phyloP scores from a whole-genome alignment of 257 asterid species.

The Orobanche coerulescens region DNA sequence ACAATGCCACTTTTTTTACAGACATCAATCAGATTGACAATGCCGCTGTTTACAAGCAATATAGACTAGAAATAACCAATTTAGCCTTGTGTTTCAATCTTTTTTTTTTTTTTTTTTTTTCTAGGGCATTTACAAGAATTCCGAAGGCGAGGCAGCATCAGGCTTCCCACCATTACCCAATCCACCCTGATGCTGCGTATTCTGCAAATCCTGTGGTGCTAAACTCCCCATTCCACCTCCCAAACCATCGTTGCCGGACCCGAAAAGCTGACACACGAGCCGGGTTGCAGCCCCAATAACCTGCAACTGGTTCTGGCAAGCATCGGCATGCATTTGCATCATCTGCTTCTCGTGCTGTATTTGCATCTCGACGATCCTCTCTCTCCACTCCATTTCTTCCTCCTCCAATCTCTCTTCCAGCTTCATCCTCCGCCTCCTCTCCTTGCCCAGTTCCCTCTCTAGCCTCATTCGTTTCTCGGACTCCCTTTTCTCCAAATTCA shows the following conservation, averaged over 20 bases:
- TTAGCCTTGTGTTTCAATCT: slow-evolving; percentile 15
- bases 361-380: slow-evolving; percentile 70
- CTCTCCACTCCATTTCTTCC: slow-evolving; percentile 89
- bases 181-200: slow-evolving; percentile 66
- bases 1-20: no score
- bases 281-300: slow-evolving; percentile 62
- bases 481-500: slow-evolving; percentile 53
- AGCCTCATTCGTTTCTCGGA: slow-evolving; percentile 45
- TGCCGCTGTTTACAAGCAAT: slow-evolving; percentile 22
- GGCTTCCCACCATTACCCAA: slow-evolving; percentile 62
- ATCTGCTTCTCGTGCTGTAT: slow-evolving; percentile 86
- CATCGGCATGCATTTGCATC: slow-evolving; percentile 87
- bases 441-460: slow-evolving; percentile 58
- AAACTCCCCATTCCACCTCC: slow-evolving; percentile 52
- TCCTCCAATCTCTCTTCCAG: slow-evolving; percentile 80
- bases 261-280: slow-evolving; percentile 69
- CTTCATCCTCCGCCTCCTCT: slow-evolving; percentile 63
- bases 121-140: slow-evolving; percentile 47
- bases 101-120: no score
- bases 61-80: slow-evolving; percentile 13
- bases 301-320: slow-evolving; percentile 87
- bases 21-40: no score
- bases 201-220: slow-evolving; percentile 74
- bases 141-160: slow-evolving; percentile 60
- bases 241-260: slow-evolving; percentile 59